A percentile compares a stretch with the other conserved stretches of the same genome.
Conservation (phyloP, 2,329 filamentous ascomycete genomes). For the Talaromyces sp. region DNA sequence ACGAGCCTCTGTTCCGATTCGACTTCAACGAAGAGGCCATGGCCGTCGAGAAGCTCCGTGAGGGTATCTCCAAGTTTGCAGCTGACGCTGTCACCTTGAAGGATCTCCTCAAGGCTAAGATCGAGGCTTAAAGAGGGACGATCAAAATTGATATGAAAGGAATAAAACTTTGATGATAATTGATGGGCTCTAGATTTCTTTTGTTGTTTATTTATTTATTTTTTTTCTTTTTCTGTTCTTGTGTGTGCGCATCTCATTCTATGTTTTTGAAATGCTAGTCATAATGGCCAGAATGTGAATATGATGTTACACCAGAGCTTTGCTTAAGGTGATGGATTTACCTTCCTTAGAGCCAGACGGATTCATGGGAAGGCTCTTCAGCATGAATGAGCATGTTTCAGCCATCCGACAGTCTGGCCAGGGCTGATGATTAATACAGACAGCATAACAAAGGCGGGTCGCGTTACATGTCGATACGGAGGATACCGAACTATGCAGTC, state of each 20-base stretch:
- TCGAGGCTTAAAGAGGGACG: slow-evolving; percentile 47
- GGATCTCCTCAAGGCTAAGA: slow-evolving; percentile 84
- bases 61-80: slow-evolving; percentile 99
- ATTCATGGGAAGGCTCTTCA: no score
- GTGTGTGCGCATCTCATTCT: slow-evolving; percentile 1
- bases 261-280: background rate
- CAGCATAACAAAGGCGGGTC: background rate
- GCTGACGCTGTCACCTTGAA: slow-evolving; percentile 93
- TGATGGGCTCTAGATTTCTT: slow-evolving; percentile 8
- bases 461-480: background rate
- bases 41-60: slow-evolving; percentile 97
- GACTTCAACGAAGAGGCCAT: slow-evolving; percentile 99
- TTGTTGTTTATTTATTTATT: no score
- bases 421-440: background rate
- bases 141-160: background rate
- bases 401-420: background rate
- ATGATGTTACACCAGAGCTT: background rate
- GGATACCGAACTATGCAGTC: background rate
- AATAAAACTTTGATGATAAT: slow-evolving; percentile 10
- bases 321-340: no score
- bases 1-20: slow-evolving; percentile 92
- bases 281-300: slow-evolving; percentile 6
- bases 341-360: no score
- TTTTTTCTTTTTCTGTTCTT: background rate
- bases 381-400: background rate